Evolutionary conservation across 108 stramenopile genomes (phyloP).

Genomic region (Cylindrotheca closterium): DNA sequence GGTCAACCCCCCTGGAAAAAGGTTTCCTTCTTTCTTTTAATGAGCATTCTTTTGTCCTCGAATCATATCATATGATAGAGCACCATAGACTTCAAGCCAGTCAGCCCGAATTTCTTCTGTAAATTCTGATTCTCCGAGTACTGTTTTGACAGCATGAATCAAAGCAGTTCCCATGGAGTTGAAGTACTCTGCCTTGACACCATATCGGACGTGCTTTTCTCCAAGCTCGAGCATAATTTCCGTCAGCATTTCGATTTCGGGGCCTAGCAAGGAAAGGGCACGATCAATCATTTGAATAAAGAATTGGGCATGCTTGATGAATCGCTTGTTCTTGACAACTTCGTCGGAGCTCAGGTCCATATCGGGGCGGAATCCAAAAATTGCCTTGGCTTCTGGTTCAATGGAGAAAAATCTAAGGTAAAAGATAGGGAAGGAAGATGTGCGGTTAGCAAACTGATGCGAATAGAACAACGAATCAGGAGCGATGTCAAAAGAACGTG

Average conservation of each 20-base stretch:
- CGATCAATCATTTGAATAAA: slow-evolving; percentile 26
- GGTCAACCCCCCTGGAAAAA: slow-evolving; percentile 64
- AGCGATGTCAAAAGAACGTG: too few species aligned
- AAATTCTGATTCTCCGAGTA: slow-evolving; percentile 24
- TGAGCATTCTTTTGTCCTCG: slow-evolving; percentile 18
- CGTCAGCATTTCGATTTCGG: slow-evolving; percentile 35
- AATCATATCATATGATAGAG: slow-evolving; percentile 35
- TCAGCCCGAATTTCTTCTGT: slow-evolving; percentile 21
- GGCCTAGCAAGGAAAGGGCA: slow-evolving; percentile 34
- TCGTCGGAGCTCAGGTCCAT: neutral
- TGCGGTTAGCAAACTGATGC: too few species aligned
- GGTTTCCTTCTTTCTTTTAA: too few species aligned
- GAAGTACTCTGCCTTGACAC: slow-evolving; percentile 39
- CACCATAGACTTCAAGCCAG: slow-evolving; percentile 45
- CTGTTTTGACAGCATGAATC: slow-evolving; percentile 19
- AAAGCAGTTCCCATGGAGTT: slow-evolving; percentile 35
- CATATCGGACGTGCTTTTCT: slow-evolving; percentile 31
- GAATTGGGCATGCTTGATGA: slow-evolving; percentile 2
- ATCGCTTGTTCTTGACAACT: neutral
- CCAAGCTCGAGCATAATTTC: slow-evolving; percentile 39
- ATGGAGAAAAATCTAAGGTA: too few species aligned
- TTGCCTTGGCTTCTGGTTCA: neutral
- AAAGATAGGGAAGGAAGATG: too few species aligned
- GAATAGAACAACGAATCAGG: too few species aligned
- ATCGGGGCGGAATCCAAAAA: slow-evolving; percentile 5